Percentiles rank a stretch among this genome's conserved stretches.
These are phyloP conservation scores for Dacryopinax spathularia DNA, from an alignment of 768 basidiomycete genomes.

Conservation along the genomic window DNA sequence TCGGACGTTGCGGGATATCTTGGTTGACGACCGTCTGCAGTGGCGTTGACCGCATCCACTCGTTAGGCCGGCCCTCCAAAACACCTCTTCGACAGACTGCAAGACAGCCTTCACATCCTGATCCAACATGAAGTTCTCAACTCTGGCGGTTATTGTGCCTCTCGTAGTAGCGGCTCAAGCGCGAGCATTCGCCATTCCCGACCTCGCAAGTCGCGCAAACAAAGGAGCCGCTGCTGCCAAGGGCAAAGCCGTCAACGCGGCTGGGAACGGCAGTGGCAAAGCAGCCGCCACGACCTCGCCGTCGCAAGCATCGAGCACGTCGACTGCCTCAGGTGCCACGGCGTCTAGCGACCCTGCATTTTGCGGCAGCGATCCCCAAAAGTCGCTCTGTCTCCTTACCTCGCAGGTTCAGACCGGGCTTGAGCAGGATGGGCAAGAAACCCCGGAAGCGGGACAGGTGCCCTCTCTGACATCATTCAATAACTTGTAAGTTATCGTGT, in stretches of 20 bases:
- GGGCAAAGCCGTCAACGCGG: background rate
- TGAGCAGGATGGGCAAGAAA: slow-evolving; percentile 35
- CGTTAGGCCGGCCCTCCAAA: background rate
- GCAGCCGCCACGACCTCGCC: background rate
- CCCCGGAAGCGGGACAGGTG: slow-evolving; percentile 35
- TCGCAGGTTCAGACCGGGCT: slow-evolving; percentile 24
- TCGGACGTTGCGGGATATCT: background rate
- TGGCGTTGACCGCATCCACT: slow-evolving; percentile 2
- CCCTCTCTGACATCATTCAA: slow-evolving; percentile 40
- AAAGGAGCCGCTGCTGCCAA: background rate
- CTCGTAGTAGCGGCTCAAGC: background rate
- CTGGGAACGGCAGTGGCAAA: background rate
- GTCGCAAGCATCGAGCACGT: background rate
- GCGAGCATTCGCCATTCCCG: background rate
- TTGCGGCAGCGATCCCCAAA: background rate
- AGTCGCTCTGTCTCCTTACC: background rate
- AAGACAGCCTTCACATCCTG: background rate
- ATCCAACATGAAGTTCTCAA: background rate
- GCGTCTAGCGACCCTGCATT: background rate
- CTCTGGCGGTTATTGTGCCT: background rate
- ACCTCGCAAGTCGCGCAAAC: background rate
- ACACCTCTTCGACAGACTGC: background rate
- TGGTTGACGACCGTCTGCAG: background rate
- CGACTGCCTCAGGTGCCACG: background rate
- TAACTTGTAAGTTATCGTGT: slow-evolving; percentile 32